Conservation (phyloP, 306 rosid genomes). For the Nissolia schottii region DNA sequence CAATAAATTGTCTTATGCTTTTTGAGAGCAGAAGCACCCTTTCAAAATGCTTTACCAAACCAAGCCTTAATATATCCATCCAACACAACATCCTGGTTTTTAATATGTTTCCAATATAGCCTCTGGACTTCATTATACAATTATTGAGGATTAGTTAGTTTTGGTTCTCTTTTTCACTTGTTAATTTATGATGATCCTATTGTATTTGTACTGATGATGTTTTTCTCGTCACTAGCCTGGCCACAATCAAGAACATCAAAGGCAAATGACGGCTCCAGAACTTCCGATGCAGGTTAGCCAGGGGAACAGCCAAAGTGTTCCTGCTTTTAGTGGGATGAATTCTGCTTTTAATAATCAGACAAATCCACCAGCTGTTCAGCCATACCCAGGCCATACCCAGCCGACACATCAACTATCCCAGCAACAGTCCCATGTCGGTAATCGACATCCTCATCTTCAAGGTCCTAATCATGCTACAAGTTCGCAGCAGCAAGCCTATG, state of each 20-base stretch:
- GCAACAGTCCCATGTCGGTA: conserved; percentile 67
- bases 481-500: conserved; percentile 70
- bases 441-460: conserved; percentile 77
- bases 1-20: too few species aligned
- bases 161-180: neutral
- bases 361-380: conserved; percentile 58
- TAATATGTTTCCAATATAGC: neutral
- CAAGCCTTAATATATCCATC: neutral
- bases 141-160: neutral
- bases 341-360: conserved; percentile 82
- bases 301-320: conserved; percentile 68
- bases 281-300: conserved; percentile 70
- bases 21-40: too few species aligned
- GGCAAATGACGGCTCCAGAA: conserved; percentile 82
- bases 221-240: conserved; percentile 55
- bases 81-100: neutral
- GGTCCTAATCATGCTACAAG: conserved; percentile 61
- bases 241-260: conserved; percentile 80
- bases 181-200: neutral
- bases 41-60: too few species aligned
- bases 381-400: conserved; percentile 74
- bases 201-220: conserved; percentile 16
- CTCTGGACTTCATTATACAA: neutral
- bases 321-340: conserved; percentile 74
- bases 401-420: conserved; percentile 72